Percentiles rank a stretch among this genome's conserved stretches.
These are phyloP conservation scores for Cordyceps pruinosa DNA, from an alignment of 2,329 filamentous ascomycete species.

Conservation along the genomic window DNA sequence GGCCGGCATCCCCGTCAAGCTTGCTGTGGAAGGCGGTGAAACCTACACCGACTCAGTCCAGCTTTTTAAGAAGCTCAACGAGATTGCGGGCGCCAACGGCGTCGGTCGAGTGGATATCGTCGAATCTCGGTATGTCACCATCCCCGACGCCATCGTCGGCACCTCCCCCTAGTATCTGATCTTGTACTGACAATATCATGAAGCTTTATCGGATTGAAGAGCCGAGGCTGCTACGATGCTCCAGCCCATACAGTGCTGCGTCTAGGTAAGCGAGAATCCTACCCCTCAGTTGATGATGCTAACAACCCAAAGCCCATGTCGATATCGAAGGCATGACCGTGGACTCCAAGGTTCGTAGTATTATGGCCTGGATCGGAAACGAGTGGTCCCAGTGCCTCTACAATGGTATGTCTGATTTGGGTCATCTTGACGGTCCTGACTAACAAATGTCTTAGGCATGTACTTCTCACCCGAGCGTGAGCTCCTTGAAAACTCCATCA, in stretches of 20 bases:
- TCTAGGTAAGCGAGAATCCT: neutral
- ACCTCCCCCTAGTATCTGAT: neutral
- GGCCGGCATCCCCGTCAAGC: constrained; percentile 60
- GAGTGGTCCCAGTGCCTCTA: constrained; percentile 27
- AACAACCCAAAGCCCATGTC: constrained; percentile 20
- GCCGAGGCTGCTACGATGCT: constrained; percentile 51
- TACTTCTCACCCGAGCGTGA: constrained; percentile 45
- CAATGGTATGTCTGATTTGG: constrained; percentile 34
- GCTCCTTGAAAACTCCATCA: constrained; percentile 55
- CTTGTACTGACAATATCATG: constrained; percentile 2
- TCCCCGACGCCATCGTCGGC: neutral
- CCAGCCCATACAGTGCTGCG: constrained; percentile 19
- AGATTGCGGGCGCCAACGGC: constrained; percentile 57
- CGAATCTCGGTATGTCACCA: constrained; percentile 34
- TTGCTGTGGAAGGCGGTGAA: constrained; percentile 48
- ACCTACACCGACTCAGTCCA: constrained; percentile 56
- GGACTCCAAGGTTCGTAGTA: constrained; percentile 45
- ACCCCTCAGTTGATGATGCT: neutral
- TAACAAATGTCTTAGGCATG: neutral
- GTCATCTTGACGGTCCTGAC: neutral
- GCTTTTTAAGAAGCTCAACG: constrained; percentile 58
- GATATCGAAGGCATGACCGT: constrained; percentile 45
- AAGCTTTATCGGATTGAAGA: constrained; percentile 27
- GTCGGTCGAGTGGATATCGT: constrained; percentile 56
- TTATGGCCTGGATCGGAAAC: constrained; percentile 36